Evolutionary conservation across 345 rosid species (phyloP).

Genomic region (Raphanus sativus): DNA sequence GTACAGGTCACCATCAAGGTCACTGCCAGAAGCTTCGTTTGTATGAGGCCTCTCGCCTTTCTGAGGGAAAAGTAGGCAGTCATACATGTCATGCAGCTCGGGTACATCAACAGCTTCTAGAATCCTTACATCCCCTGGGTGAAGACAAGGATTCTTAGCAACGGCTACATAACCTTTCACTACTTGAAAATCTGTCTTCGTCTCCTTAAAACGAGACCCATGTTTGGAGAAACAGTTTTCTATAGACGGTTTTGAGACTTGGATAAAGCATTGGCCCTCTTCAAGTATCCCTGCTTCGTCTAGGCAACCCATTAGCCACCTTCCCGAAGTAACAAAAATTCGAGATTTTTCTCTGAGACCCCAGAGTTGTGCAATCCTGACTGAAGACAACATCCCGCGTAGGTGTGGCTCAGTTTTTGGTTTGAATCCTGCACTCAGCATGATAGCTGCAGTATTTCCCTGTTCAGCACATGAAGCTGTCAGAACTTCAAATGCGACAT

Average conservation of each 20-base stretch:
- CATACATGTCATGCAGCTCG: slow-evolving; percentile 65
- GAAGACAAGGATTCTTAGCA: slow-evolving; percentile 94
- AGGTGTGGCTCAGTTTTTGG: slow-evolving; percentile 82
- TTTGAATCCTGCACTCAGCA: slow-evolving; percentile 88
- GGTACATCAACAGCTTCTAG: slow-evolving; percentile 89
- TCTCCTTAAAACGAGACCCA: slow-evolving; percentile 64
- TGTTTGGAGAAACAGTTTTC: slow-evolving; percentile 76
- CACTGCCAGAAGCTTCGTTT: slow-evolving; percentile 96
- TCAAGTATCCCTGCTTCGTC: slow-evolving; percentile 85
- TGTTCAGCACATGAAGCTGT: slow-evolving; percentile 75
- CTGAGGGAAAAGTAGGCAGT: slow-evolving; percentile 90
- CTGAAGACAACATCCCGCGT: slow-evolving; percentile 77
- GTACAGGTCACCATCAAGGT: slow-evolving; percentile 90
- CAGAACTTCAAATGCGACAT: slow-evolving; percentile 81
- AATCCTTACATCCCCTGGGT: slow-evolving; percentile 89
- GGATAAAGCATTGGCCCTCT: slow-evolving; percentile 87
- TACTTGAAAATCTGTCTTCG: slow-evolving; percentile 53
- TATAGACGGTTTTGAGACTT: slow-evolving; percentile 70
- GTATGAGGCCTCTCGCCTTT: slow-evolving; percentile 88
- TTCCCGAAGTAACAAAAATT: slow-evolving; percentile 72
- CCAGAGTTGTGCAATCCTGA: slow-evolving; percentile 85
- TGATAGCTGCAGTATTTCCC: slow-evolving; percentile 78
- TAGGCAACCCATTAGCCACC: slow-evolving; percentile 96
- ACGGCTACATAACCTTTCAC: slow-evolving; percentile 65
- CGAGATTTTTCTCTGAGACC: slow-evolving; percentile 85